Evolutionary conservation across 257 asterid genomes (phyloP).

Genomic region (Coffea canephora): DNA sequence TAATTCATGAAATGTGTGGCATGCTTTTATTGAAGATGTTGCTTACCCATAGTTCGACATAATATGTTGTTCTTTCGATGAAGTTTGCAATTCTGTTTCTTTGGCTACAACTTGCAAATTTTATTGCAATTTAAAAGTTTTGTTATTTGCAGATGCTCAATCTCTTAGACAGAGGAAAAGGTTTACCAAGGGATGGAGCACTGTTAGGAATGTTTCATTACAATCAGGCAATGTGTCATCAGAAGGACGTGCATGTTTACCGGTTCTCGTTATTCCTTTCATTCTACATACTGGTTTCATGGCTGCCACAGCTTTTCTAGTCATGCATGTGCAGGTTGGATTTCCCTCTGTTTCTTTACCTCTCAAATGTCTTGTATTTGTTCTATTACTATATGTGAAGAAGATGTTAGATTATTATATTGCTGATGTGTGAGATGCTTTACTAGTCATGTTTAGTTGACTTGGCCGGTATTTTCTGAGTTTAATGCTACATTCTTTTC

Average conservation of each 20-base stretch:
- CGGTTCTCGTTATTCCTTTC: slow-evolving; percentile 66
- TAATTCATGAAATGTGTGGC: too few species aligned
- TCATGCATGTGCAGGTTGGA: slow-evolving; percentile 91
- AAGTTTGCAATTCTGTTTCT: too few species aligned
- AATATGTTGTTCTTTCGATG: too few species aligned
- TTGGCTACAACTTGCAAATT: too few species aligned
- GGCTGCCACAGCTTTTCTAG: slow-evolving; percentile 74
- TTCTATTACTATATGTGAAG: too few species aligned
- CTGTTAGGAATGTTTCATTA: slow-evolving; percentile 10
- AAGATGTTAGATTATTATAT: too few species aligned
- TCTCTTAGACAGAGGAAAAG: slow-evolving; percentile 48
- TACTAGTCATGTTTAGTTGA: too few species aligned
- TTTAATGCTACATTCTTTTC: too few species aligned
- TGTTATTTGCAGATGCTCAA: slow-evolving; percentile 32
- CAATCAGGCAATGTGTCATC: slow-evolving; percentile 18
- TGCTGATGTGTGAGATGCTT: too few species aligned
- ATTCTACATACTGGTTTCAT: slow-evolving; percentile 75
- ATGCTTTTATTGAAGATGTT: too few species aligned
- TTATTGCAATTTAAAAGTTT: neutral
- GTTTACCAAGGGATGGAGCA: slow-evolving; percentile 20
- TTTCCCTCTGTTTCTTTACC: neutral
- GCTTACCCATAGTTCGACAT: too few species aligned
- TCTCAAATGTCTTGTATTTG: neutral
- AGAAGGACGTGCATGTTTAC: slow-evolving; percentile 28
- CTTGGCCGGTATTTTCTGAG: too few species aligned